phyloP scores from a whole-genome alignment of 164 flowering plant species.

The Nelumbo lutea region DNA sequence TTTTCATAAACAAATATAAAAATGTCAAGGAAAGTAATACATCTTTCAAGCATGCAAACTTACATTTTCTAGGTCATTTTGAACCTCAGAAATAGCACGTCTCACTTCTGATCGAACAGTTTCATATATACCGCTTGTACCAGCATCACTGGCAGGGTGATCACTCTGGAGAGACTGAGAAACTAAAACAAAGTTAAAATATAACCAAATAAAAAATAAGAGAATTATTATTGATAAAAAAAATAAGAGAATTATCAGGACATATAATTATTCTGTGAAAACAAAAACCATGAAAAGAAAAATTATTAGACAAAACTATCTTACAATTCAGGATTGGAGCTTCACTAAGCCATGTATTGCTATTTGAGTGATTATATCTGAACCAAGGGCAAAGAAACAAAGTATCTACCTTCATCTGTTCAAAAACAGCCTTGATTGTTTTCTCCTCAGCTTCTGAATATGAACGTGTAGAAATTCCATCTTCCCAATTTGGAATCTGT shows the following conservation, averaged over 20 bases:
- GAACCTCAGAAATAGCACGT: slow-evolving; percentile 60
- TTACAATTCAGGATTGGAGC: neutral
- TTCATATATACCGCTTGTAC: slow-evolving; percentile 39
- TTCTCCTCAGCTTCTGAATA: slow-evolving; percentile 70
- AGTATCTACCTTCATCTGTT: slow-evolving; percentile 43
- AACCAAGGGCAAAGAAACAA: neutral
- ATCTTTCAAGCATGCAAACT: slow-evolving; percentile 14
- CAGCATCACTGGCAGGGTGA: slow-evolving; percentile 22
- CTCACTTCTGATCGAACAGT: slow-evolving; percentile 63
- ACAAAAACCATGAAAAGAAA: too few relatives aligned
- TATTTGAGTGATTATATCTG: neutral
- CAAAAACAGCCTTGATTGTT: slow-evolving; percentile 48
- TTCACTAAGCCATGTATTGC: neutral
- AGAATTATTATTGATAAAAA: neutral
- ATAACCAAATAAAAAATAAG: neutral
- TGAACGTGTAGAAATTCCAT: slow-evolving; percentile 41
- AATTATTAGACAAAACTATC: neutral
- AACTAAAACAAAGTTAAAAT: neutral
- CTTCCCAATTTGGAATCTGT: slow-evolving; percentile 38
- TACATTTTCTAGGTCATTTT: slow-evolving; percentile 47
- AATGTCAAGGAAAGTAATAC: neutral
- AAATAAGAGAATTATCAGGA: slow-evolving; percentile 2
- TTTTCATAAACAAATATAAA: neutral
- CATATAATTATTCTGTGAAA: neutral
- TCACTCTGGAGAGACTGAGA: slow-evolving; percentile 31